Conservation (phyloP, 306 rosid species). For the Canavalia gladiata region DNA sequence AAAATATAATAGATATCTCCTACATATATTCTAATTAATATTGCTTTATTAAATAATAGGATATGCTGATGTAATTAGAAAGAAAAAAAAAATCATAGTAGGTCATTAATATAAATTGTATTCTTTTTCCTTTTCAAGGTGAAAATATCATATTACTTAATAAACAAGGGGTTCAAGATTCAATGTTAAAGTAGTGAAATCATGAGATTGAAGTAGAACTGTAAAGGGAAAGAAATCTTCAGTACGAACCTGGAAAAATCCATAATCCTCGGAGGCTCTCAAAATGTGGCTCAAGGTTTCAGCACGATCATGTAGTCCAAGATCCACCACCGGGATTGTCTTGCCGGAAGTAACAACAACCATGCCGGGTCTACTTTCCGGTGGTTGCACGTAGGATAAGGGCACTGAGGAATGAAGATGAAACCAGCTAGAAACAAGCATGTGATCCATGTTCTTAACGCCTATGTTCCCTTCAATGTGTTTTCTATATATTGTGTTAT, state of each 20-base stretch:
- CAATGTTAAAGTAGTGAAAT: no score
- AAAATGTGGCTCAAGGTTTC: slow-evolving; percentile 52
- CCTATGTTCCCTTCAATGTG: slow-evolving; percentile 14
- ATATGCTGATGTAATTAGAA: no score
- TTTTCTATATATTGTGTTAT: neutral
- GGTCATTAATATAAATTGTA: no score
- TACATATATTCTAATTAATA: no score
- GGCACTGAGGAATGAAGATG: slow-evolving; percentile 52
- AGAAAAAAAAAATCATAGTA: no score
- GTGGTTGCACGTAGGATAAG: slow-evolving; percentile 56
- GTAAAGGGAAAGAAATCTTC: neutral
- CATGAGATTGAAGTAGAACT: neutral
- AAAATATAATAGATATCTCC: no score
- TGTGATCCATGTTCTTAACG: slow-evolving; percentile 44
- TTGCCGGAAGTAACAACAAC: slow-evolving; percentile 21
- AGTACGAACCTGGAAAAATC: slow-evolving; percentile 72
- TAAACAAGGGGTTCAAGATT: no score
- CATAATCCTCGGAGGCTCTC: slow-evolving; percentile 64
- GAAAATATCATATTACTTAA: no score
- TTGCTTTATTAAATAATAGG: no score
- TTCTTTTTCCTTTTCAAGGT: no score
- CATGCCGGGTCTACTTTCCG: slow-evolving; percentile 55
- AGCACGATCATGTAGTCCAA: slow-evolving; percentile 42
- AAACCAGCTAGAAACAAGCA: slow-evolving; percentile 56
- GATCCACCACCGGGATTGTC: slow-evolving; percentile 67